Evolutionary conservation across 2,329 filamentous ascomycete species (phyloP), one percentile per base, ranked within the genome.

Genomic region (Nemania bipapillata): DNA sequence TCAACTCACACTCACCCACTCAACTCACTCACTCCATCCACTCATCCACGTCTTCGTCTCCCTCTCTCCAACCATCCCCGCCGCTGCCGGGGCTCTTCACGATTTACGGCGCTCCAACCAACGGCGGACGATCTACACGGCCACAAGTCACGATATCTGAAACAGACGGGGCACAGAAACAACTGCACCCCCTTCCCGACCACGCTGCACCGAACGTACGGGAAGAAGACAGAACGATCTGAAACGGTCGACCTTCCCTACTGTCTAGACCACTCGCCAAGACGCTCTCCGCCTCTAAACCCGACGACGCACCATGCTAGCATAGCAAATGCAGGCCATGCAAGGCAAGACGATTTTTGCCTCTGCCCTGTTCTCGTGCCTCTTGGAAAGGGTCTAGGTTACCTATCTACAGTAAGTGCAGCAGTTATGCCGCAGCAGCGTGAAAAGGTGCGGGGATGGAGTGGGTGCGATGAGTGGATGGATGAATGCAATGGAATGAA

Each of bases 151-250:
- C 45, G 5, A 24, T 20, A 49, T 49, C 45, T 49, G 45, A 49
- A 49, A 49, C 45, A 49, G 3, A 9, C 22, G 32, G 11, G 32
- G 11, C 32, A 11, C 32, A 35, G 37, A 8, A 40, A 15, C 11
- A 40, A 12, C 37, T n/a, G n/a, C n/a, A n/a, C n/a, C n/a, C n/a
- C n/a, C n/a, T 17, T n/a, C 11, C 40, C 15, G 40, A 45, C 65
- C 58, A 66, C 68, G 62, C 66, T 65, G 67, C 69, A 65, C 64
- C 69, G 67, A 71, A 71, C 62, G 54, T 61, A 67, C 66, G 69
- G 69, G 50, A 71, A 55, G 62, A 49, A 68, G 68, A 58, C 42
- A 69, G 66, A 71, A 71, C 45, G 65, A 72, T 65, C 58, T 75
- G 74, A 75, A 75, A 76, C 73, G 52, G 45, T 42, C 47, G 69